Percentiles rank a stretch among this genome's conserved stretches.
Evolutionary conservation across 2,329 filamentous ascomycete genomes (phyloP).

Genomic region (Epichloe elymi): DNA sequence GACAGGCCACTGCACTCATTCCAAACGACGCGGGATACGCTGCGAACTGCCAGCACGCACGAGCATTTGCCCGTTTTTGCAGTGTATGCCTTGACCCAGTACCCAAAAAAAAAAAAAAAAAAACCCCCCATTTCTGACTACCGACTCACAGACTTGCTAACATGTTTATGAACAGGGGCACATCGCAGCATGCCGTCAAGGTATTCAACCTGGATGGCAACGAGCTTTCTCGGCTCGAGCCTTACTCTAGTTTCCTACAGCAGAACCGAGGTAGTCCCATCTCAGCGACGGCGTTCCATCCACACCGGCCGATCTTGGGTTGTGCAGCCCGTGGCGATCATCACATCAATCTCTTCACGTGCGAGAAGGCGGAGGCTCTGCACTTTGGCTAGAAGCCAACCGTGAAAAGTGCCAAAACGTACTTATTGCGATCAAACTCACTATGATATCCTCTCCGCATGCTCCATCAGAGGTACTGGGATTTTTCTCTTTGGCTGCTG

Average conservation of each 20-base stretch:
- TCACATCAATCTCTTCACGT: constrained; percentile 80
- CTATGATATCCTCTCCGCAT: neutral
- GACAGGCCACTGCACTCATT: constrained; percentile 63
- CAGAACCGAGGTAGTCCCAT: constrained; percentile 73
- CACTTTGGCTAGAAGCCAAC: constrained; percentile 15
- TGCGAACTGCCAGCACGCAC: constrained; percentile 81
- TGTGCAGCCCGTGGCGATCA: constrained; percentile 77
- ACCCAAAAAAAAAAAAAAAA: neutral
- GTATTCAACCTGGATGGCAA: constrained; percentile 80
- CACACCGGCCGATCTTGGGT: constrained; percentile 81
- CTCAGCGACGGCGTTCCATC: constrained; percentile 84
- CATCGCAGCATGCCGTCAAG: constrained; percentile 76
- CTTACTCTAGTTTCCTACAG: constrained; percentile 77
- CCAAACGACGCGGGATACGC: constrained; percentile 59
- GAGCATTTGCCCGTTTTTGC: constrained; percentile 95
- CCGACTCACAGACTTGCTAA: neutral
- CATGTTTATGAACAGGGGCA: constrained; percentile 46
- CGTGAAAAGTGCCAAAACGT: constrained; percentile 1
- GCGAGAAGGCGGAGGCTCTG: constrained; percentile 35
- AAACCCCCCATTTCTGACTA: neutral
- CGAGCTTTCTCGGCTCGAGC: constrained; percentile 72
- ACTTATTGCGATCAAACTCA: neutral
- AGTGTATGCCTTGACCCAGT: constrained; percentile 45
- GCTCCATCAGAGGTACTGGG: too few species aligned
- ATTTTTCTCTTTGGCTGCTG: neutral